phyloP scores from a whole-genome alignment of 2,329 filamentous ascomycete genomes.

The Tolypocladium tropicale region DNA sequence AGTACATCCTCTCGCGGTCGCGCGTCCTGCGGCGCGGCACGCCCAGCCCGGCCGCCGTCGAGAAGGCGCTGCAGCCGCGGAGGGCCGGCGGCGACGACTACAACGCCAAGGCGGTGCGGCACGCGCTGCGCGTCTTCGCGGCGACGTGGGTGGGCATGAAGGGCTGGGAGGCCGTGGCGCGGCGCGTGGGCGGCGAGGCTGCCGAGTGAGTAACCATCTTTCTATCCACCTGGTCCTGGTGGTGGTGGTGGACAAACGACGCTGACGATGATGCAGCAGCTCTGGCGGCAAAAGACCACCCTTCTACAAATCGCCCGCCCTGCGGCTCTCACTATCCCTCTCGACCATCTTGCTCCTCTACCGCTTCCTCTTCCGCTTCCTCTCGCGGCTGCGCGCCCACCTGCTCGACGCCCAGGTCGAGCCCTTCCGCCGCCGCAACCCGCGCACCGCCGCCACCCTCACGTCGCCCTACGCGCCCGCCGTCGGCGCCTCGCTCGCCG shows the following conservation, averaged over 20 bases:
- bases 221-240: not conserved
- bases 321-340: constrained; percentile 72
- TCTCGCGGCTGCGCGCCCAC: constrained; percentile 66
- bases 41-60: constrained; percentile 45
- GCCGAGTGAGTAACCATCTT: constrained; percentile 38
- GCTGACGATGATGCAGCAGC: constrained; percentile 5
- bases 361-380: constrained; percentile 81
- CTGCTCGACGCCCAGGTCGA: constrained; percentile 70
- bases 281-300: constrained; percentile 36
- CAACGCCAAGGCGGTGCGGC: constrained; percentile 59
- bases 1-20: constrained; percentile 69
- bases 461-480: constrained; percentile 80
- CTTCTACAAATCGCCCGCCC: constrained; percentile 54
- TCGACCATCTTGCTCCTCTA: constrained; percentile 83
- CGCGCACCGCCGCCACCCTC: constrained; percentile 60
- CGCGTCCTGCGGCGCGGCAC: constrained; percentile 42
- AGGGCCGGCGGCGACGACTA: constrained; percentile 48
- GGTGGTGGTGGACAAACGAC: not conserved
- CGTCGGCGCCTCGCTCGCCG: constrained; percentile 80
- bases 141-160: constrained; percentile 54
- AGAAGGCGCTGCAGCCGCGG: constrained; percentile 22
- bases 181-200: constrained; percentile 31
- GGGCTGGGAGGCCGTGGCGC: constrained; percentile 44
- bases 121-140: constrained; percentile 61
- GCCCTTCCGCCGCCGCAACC: constrained; percentile 76